Percentiles rank a stretch among this genome's conserved stretches.
phyloP scores from a whole-genome alignment of 2,329 filamentous ascomycete species.

The Colletotrichum noveboracense region DNA sequence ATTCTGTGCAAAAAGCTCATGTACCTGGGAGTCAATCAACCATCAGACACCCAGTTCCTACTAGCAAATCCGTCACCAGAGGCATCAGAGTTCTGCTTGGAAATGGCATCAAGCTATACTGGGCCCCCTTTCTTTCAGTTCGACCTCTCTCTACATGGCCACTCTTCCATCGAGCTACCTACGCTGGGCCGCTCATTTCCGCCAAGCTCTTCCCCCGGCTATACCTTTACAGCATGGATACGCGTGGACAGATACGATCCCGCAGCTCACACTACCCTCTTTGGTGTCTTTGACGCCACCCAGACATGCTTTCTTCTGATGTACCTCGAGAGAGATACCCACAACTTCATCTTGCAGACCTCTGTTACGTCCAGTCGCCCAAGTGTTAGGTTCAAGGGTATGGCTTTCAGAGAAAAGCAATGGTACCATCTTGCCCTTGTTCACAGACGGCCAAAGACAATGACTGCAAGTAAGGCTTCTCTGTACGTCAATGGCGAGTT shows the following conservation, averaged over 20 bases:
- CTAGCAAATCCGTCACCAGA: conserved; percentile 56
- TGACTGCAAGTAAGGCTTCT: conserved; percentile 79
- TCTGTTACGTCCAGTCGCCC: conserved; percentile 86
- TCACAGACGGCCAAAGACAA: conserved; percentile 79
- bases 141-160: conserved; percentile 86
- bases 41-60: conserved; percentile 85
- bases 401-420: conserved; percentile 72
- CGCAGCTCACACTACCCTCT: conserved; percentile 88
- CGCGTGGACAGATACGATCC: conserved; percentile 86
- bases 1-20: conserved; percentile 73
- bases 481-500: conserved; percentile 95
- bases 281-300: conserved; percentile 89
- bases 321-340: conserved; percentile 92
- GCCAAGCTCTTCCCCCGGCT: conserved; percentile 78
- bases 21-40: conserved; percentile 75
- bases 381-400: conserved; percentile 91
- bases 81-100: conserved; percentile 73
- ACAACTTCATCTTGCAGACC: conserved; percentile 94
- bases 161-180: conserved; percentile 87
- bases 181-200: conserved; percentile 88
- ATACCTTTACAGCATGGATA: conserved; percentile 90
- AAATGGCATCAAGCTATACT: conserved; percentile 75
- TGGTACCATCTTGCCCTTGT: conserved; percentile 97
- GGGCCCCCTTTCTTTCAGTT: conserved; percentile 90
- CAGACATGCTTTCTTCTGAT: conserved; percentile 94